phyloP scores from a whole-genome alignment of 257 asterid species.

The Ajuga chamaepitys region DNA sequence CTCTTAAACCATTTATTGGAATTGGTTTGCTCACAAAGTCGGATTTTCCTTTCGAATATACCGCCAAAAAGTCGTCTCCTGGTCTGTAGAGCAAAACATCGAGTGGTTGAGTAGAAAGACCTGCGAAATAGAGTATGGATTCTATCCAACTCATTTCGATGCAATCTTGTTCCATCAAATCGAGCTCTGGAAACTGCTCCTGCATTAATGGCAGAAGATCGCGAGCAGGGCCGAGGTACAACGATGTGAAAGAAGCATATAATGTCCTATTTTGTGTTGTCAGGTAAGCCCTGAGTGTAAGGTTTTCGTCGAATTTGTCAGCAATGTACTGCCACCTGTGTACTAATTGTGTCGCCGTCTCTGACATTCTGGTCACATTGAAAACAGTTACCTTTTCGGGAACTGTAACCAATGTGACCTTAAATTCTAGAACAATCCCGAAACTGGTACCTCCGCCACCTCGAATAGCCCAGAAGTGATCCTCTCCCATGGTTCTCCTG shows the following conservation, averaged over 20 bases:
- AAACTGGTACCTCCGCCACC: slow-evolving; percentile 42
- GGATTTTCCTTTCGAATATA: not conserved
- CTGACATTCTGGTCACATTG: slow-evolving; percentile 9
- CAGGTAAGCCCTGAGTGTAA: slow-evolving; percentile 11
- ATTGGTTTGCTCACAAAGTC: slow-evolving; percentile 31
- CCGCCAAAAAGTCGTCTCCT: too few relatives aligned
- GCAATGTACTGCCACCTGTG: too few relatives aligned
- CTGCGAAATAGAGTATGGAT: not conserved
- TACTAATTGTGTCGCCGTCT: slow-evolving; percentile 25
- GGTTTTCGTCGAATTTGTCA: slow-evolving; percentile 20
- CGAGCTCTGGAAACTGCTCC: slow-evolving; percentile 17
- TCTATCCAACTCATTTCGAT: slow-evolving; percentile 23
- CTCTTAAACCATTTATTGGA: slow-evolving; percentile 19
- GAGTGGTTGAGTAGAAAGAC: too few relatives aligned
- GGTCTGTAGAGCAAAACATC: too few relatives aligned
- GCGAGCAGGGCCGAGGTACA: slow-evolving; percentile 7
- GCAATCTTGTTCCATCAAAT: slow-evolving; percentile 7
- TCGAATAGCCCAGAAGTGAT: slow-evolving; percentile 32
- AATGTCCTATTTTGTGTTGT: not conserved
- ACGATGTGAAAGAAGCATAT: not conserved
- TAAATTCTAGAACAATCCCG: slow-evolving; percentile 25
- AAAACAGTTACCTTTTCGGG: too few relatives aligned
- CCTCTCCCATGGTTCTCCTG: not conserved
- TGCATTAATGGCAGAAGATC: slow-evolving; percentile 17
- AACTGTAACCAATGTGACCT: not conserved